Percentiles rank a stretch among this genome's conserved stretches.
Evolutionary conservation across 2,329 filamentous ascomycete genomes (phyloP).

Genomic region (Beauveria sp.): DNA sequence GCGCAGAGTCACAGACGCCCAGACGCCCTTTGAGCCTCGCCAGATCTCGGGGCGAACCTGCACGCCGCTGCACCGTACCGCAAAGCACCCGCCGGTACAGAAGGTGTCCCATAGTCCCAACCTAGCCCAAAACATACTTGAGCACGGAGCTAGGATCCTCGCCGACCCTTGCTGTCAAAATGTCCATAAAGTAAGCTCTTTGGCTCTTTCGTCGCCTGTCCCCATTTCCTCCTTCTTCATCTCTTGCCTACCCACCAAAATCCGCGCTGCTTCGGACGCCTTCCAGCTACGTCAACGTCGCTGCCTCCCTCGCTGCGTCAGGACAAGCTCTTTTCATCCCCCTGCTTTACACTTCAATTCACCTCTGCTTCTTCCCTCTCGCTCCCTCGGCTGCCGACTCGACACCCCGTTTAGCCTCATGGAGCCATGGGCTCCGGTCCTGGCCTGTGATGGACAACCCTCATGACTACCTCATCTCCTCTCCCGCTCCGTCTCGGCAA

Average conservation of each 20-base stretch:
- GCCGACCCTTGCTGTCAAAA: constrained; percentile 30
- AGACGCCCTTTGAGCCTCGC: constrained; percentile 5
- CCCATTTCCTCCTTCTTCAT: constrained; percentile 12
- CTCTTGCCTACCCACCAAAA: constrained; percentile 8
- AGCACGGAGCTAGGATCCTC: constrained; percentile 22
- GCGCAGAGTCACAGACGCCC: constrained; percentile 8
- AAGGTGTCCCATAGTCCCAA: constrained; percentile 8
- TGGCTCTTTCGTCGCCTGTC: constrained; percentile 20
- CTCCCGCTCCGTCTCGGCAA: constrained; percentile 24
- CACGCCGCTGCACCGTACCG: constrained; percentile 3
- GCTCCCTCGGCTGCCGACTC: constrained; percentile 12
- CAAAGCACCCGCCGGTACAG: background rate
- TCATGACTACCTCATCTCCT: constrained; percentile 33
- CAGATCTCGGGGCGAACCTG: constrained; percentile 7
- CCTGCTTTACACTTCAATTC: constrained; percentile 2
- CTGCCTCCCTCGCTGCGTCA: constrained; percentile 12
- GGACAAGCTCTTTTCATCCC: background rate
- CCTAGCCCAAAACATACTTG: constrained; percentile 14
- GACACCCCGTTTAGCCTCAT: constrained; percentile 17
- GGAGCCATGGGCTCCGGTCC: constrained; percentile 25
- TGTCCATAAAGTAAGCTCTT: constrained; percentile 47
- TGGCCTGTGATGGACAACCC: constrained; percentile 32
- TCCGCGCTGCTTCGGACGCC: constrained; percentile 8
- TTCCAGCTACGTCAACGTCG: constrained; percentile 18
- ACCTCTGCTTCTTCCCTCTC: constrained; percentile 6